A percentile compares a stretch with the other conserved stretches of the same genome.
phyloP scores from a whole-genome alignment of 257 asterid species.

The Forsythia viridissima region DNA sequence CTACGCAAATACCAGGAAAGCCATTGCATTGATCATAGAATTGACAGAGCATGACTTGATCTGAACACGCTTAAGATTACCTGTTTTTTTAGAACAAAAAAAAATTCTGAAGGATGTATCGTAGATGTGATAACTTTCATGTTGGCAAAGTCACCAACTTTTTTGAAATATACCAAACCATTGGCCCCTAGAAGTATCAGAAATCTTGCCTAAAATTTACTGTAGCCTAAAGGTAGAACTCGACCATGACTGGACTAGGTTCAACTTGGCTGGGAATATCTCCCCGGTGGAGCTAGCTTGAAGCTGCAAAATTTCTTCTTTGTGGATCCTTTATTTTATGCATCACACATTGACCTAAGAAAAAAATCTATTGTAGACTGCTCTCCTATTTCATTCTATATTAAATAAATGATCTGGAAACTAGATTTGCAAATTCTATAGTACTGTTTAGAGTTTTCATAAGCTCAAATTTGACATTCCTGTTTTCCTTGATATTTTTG shows the following conservation, averaged over 20 bases:
- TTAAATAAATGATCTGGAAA: background rate
- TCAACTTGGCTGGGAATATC: background rate
- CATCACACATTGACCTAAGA: background rate
- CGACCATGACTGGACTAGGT: background rate
- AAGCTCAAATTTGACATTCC: constrained; percentile 1
- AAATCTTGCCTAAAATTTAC: background rate
- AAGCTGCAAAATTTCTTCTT: background rate
- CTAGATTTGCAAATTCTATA: background rate
- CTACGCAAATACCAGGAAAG: background rate
- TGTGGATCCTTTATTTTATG: background rate
- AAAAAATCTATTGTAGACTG: background rate
- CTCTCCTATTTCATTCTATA: background rate
- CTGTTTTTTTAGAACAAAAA: background rate
- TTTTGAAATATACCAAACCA: background rate
- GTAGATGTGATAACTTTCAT: background rate
- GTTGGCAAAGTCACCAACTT: background rate
- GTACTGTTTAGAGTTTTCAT: background rate
- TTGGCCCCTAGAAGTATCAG: background rate
- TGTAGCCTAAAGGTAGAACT: background rate
- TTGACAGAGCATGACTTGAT: background rate
- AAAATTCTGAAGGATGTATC: background rate
- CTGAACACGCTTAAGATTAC: background rate
- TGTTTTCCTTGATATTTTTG: constrained; percentile 7
- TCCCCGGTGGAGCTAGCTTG: background rate
- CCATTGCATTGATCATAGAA: background rate